Percentiles rank a stretch among this genome's conserved stretches.
These are phyloP conservation scores for Macrophomina tecta DNA, from an alignment of 2,329 filamentous ascomycete genomes.

Conservation along the genomic window DNA sequence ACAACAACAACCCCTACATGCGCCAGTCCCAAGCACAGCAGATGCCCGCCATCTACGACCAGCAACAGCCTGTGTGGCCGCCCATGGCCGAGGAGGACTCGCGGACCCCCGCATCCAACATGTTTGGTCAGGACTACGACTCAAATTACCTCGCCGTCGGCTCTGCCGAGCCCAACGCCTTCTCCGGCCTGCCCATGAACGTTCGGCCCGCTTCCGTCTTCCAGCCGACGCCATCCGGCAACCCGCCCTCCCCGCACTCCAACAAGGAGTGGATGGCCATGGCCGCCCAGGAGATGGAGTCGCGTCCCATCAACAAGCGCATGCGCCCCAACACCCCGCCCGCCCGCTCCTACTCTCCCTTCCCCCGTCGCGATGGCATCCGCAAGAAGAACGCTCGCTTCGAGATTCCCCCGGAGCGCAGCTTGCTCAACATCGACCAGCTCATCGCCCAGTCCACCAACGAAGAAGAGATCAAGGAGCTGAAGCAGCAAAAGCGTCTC, in stretches of 20 bases:
- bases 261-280: slow-evolving; percentile 64
- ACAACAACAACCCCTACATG: slow-evolving; percentile 67
- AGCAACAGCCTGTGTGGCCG: slow-evolving; percentile 64
- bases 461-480: slow-evolving; percentile 93
- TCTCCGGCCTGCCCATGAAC: slow-evolving; percentile 47
- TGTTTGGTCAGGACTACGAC: slow-evolving; percentile 60
- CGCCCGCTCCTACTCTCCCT: slow-evolving; percentile 73
- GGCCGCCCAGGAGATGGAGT: slow-evolving; percentile 58
- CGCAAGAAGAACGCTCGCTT: slow-evolving; percentile 99
- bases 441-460: slow-evolving; percentile 87
- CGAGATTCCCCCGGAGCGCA: slow-evolving; percentile 93
- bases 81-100: slow-evolving; percentile 40
- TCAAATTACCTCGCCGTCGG: slow-evolving; percentile 37
- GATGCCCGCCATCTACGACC: slow-evolving; percentile 48
- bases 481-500: slow-evolving; percentile 97
- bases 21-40: slow-evolving; percentile 60
- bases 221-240: slow-evolving; percentile 48
- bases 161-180: slow-evolving; percentile 47
- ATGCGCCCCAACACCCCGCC: slow-evolving; percentile 72
- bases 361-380: slow-evolving; percentile 81
- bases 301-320: slow-evolving; percentile 55
- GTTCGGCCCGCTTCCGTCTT: slow-evolving; percentile 58
- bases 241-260: slow-evolving; percentile 67
- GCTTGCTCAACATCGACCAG: slow-evolving; percentile 91
- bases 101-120: slow-evolving; percentile 70